phyloP scores from a whole-genome alignment of 768 basidiomycete genomes.

The Porpolomopsis calyptriformis region DNA sequence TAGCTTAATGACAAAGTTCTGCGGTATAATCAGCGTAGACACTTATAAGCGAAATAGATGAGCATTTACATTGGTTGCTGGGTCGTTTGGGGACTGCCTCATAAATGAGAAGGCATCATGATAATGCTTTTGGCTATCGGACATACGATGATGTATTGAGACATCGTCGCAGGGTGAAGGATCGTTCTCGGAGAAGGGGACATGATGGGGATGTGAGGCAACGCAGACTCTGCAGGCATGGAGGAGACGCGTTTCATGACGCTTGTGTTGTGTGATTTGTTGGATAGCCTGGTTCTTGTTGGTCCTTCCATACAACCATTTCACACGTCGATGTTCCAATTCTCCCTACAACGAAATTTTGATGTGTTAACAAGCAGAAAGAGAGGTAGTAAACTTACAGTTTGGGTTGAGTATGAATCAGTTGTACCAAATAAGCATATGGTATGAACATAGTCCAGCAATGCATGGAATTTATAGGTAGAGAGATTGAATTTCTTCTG shows the following conservation, averaged over 20 bases:
- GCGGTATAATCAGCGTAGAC: background rate
- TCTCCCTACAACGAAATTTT: constrained; percentile 23
- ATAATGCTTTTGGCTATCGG: constrained; percentile 3
- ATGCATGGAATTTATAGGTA: constrained; percentile 23
- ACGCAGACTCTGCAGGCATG: no score
- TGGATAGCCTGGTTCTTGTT: constrained; percentile 21
- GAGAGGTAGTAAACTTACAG: constrained; percentile 15
- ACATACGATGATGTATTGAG: constrained; percentile 14
- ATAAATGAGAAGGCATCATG: constrained; percentile 9
- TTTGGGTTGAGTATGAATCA: constrained; percentile 23
- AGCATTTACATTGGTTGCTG: constrained; percentile 15
- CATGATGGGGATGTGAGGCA: constrained; percentile 3
- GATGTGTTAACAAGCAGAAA: background rate
- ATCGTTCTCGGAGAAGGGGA: constrained; percentile 1
- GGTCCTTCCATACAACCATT: constrained; percentile 23
- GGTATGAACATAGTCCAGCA: constrained; percentile 17
- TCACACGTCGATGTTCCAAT: constrained; percentile 26
- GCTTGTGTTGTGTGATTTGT: constrained; percentile 17
- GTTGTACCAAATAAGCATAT: constrained; percentile 20
- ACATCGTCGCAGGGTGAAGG: constrained; percentile 3
- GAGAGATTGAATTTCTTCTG: constrained; percentile 14
- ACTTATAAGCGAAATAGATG: no score
- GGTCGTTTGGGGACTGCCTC: constrained; percentile 11
- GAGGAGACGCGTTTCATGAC: constrained; percentile 7
- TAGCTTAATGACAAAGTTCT: background rate